phyloP scores from a whole-genome alignment of 2,329 filamentous ascomycete genomes.

The Torrubiella hemipterigena region DNA sequence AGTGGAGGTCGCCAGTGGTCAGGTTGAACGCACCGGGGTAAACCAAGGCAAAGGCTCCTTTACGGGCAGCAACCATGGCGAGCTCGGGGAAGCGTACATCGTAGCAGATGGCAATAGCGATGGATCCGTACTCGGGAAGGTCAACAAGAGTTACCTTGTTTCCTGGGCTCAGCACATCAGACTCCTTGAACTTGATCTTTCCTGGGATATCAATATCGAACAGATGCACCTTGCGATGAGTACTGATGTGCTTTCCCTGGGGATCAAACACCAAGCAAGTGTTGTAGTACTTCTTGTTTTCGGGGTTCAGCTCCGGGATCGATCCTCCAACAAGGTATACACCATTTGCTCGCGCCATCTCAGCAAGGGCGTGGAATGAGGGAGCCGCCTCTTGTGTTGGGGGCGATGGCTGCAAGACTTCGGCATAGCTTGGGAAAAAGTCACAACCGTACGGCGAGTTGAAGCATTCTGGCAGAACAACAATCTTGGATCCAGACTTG shows the following conservation, averaged over 20 bases:
- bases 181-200: slow-evolving; percentile 84
- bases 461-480: slow-evolving; percentile 96
- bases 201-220: slow-evolving; percentile 98
- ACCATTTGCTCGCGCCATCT: slow-evolving; percentile 65
- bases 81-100: slow-evolving; percentile 94
- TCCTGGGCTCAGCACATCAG: slow-evolving; percentile 75
- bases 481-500: slow-evolving; percentile 62
- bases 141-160: slow-evolving; percentile 78
- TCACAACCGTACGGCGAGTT: slow-evolving; percentile 91
- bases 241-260: slow-evolving; percentile 65
- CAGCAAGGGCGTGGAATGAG: slow-evolving; percentile 72
- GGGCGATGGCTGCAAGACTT: slow-evolving; percentile 68
- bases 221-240: slow-evolving; percentile 86
- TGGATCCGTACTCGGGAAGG: slow-evolving; percentile 75
- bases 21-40: slow-evolving; percentile 97
- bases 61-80: slow-evolving; percentile 75
- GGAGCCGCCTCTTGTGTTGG: slow-evolving; percentile 60
- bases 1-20: slow-evolving; percentile 86
- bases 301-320: slow-evolving; percentile 65
- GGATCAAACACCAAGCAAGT: slow-evolving; percentile 78
- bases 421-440: slow-evolving; percentile 86
- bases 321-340: slow-evolving; percentile 83
- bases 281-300: slow-evolving; percentile 67
- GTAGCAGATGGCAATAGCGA: slow-evolving; percentile 91
- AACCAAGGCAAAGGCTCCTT: slow-evolving; percentile 75